phyloP scores from a whole-genome alignment of 2,329 filamentous ascomycete species.

The Xylaria arbuscula region DNA sequence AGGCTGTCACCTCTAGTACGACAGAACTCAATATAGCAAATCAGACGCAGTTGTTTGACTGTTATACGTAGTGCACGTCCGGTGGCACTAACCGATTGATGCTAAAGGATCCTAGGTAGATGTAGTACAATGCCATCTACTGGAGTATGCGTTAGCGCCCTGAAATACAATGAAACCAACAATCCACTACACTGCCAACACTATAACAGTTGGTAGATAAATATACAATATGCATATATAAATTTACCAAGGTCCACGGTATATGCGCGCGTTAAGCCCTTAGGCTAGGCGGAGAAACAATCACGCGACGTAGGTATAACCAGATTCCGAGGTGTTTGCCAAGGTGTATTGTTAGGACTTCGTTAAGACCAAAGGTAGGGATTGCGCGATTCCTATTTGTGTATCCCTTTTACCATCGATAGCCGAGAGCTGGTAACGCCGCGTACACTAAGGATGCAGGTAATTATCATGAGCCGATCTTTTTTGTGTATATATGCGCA shows the following conservation, averaged over 20 bases:
- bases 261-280: background rate
- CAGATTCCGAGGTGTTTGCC: background rate
- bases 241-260: background rate
- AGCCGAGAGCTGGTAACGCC: constrained; percentile 24
- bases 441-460: background rate
- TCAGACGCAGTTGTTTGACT: too few species aligned
- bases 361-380: background rate
- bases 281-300: background rate
- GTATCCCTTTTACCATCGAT: constrained; percentile 10
- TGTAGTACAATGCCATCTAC: too few species aligned
- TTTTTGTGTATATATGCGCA: background rate
- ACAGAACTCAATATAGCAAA: too few species aligned
- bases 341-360: background rate
- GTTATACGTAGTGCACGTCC: too few species aligned
- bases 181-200: too few species aligned
- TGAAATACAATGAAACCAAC: too few species aligned
- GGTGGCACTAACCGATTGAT: too few species aligned
- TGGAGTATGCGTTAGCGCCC: too few species aligned
- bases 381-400: background rate
- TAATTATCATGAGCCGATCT: constrained; percentile 18
- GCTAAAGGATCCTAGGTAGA: too few species aligned
- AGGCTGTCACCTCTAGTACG: too few species aligned
- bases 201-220: too few species aligned
- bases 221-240: background rate
- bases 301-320: constrained; percentile 7